Evolutionary conservation across 2,329 filamentous ascomycete genomes (phyloP), one percentile per base, ranked within the genome.

Genomic region (Diaporthe caulivora): DNA sequence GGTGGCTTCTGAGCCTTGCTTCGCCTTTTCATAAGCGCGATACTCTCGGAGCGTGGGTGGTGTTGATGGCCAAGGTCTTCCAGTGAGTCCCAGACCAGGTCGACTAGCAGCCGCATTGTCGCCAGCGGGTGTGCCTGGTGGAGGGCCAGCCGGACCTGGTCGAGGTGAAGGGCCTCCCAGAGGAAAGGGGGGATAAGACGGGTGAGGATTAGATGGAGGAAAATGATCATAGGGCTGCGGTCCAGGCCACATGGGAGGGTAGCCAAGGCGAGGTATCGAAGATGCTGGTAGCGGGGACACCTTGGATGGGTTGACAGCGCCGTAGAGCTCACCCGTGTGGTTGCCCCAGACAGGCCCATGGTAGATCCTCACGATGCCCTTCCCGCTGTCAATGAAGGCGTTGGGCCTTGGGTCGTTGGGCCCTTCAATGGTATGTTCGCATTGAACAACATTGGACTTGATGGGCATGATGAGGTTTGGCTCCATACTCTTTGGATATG

Each of bases 291-390:
- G 55, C 34, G 69, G 69, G 44, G 69, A 71, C 31, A 71, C 2
- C 54, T 73, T 68, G 10, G 53, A 18, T 49, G 71, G 40, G n/a
- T 70, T 67, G 54, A 55, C 34, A 26, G 58, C 64, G n/a, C 60
- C 74, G 77, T 90, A 88, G n/a, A 89, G 77, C 2, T 81, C 79
- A 1, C 83, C 83, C 31, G 83, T 81, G 31, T 86, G 84, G 75
- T 88, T 88, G 6, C 89, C 88, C 77, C 89, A 91, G 0, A 83
- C 81, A 3, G 86, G 85, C 0, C 89, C 89, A 75, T 91, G 87
- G 75, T 91, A 91, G 34, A 91, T 86, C 18, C 89, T 87, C 65
- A 90, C 83, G 26, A 89, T 80, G 42, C 88, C 86, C 75, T 86
- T 84, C 58, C 84, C 82, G n/a, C 82, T 78, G 76, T 92, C 89